Evolutionary conservation across 1,284 basidiomycete genomes (phyloP), one percentile per base, ranked within the genome.

Genomic region (Taiwanofungus camphoratus): DNA sequence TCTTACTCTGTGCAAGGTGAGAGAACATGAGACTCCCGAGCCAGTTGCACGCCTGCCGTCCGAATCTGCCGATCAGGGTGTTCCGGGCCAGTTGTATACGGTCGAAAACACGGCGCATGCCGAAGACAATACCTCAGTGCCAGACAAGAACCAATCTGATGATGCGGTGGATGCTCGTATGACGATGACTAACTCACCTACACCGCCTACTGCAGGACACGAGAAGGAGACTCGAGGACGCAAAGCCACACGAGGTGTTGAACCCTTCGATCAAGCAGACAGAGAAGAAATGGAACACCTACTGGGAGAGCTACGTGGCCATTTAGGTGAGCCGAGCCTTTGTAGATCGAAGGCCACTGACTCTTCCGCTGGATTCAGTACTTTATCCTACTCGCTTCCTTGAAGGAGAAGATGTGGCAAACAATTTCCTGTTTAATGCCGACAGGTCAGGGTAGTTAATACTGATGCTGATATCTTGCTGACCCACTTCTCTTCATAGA

Each of bases 391-490:
- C 74, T 19, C 78, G 82, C 3, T 93, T 94, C 68, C 58, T 95
- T 43, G 91, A 93, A 64, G 87, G 79, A 13, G 91, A 93, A 63
- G 89, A 92, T 60, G 71, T 80, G 3, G 79, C 82, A 3, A 85
- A 91, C 54, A 92, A 94, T 60, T 95, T 96, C 71, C 68, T 97
- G 51, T 94, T 93, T 67, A 89, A 89, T 58, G 78, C 89, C 31
- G 92, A 95, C 61, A 77, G 82, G 77, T 85, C 51, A 49, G 71
- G 7, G 31, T 16, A 7, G 16, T 7, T 33, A 13, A 7, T 33
- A 13, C 31, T 8, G 8, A 27, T 8, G 13, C 26, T 8, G 13
- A 16, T 33, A 16, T 38, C 19, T 22, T 24, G 16, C 36, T 38
- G 13, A 38, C 19, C n/a, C 9, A 16, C 15, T 9, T 36, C 16